phyloP scores from a whole-genome alignment of 2,329 filamentous ascomycete species.

The Penicillium frequentans region DNA sequence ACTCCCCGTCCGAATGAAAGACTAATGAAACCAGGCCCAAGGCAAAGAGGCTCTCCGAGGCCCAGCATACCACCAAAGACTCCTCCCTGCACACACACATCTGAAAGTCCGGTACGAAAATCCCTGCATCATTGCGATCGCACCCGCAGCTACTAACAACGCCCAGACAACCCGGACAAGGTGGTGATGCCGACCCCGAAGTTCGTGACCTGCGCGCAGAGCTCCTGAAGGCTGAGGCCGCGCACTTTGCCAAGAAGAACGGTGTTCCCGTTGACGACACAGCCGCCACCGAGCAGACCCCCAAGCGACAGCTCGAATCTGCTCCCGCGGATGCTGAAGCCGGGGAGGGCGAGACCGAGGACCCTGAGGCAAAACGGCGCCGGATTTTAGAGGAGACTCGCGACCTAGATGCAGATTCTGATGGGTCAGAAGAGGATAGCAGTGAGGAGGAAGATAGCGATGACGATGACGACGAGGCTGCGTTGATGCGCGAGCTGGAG shows the following conservation, averaged over 20 bases:
- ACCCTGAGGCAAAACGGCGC: slow-evolving; percentile 77
- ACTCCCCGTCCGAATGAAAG: slow-evolving; percentile 16
- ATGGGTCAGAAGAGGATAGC: slow-evolving; percentile 63
- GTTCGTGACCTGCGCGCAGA: slow-evolving; percentile 84
- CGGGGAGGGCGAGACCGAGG: slow-evolving; percentile 51
- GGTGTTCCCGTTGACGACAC: slow-evolving; percentile 56
- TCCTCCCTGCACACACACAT: slow-evolving; percentile 88
- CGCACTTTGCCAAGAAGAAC: slow-evolving; percentile 82
- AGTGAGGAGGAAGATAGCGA: slow-evolving; percentile 51
- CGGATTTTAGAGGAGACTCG: slow-evolving; percentile 84
- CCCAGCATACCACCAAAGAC: slow-evolving; percentile 91
- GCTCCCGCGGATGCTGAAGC: slow-evolving; percentile 39
- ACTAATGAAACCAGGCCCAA: slow-evolving; percentile 61
- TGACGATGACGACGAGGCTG: slow-evolving; percentile 77
- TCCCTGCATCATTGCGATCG: not conserved
- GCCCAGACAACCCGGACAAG: slow-evolving; percentile 77
- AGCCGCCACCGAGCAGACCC: slow-evolving; percentile 38
- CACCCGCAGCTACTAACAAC: slow-evolving; percentile 14
- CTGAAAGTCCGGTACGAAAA: slow-evolving; percentile 74
- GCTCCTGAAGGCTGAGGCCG: slow-evolving; percentile 82
- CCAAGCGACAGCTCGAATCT: slow-evolving; percentile 66
- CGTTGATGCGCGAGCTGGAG: slow-evolving; percentile 87
- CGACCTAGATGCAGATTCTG: slow-evolving; percentile 81
- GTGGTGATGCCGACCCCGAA: slow-evolving; percentile 70
- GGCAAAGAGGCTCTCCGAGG: slow-evolving; percentile 94